A percentile compares a stretch with the other conserved stretches of the same genome.
Evolutionary conservation across 306 rosid species (phyloP).

Genomic region (Lablab purpureus): DNA sequence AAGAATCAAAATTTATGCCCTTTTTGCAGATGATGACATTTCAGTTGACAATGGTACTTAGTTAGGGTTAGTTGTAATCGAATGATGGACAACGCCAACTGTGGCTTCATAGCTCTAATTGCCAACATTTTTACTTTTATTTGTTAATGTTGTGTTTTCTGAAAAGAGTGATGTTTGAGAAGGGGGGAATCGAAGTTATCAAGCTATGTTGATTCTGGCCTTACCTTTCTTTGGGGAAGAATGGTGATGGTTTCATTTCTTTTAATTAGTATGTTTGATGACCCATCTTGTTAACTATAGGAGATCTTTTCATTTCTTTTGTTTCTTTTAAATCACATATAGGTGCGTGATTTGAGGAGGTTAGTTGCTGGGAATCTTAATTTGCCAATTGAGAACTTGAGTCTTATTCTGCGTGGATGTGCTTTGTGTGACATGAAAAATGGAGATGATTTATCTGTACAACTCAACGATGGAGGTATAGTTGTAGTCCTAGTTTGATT

Average conservation of each 20-base stretch:
- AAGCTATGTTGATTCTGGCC: conserved; percentile 1
- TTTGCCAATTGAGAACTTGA: conserved; percentile 69
- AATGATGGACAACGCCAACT: conserved; percentile 4
- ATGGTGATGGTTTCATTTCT: background rate
- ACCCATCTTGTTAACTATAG: background rate
- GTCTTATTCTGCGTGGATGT: conserved; percentile 79
- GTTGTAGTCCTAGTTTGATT: conserved; percentile 35
- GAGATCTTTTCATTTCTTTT: background rate
- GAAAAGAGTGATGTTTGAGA: background rate
- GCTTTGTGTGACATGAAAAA: conserved; percentile 70
- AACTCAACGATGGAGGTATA: conserved; percentile 81
- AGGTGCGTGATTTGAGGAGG: conserved; percentile 84
- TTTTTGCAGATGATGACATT: background rate
- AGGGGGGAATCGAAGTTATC: background rate
- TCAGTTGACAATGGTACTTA: conserved; percentile 1
- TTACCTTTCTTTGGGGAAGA: background rate
- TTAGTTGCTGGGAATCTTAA: conserved; percentile 64
- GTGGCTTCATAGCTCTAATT: background rate
- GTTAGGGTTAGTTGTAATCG: conserved; percentile 13
- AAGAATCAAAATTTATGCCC: background rate
- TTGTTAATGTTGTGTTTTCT: conserved; percentile 23
- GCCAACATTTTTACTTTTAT: background rate
- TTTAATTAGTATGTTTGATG: conserved; percentile 6
- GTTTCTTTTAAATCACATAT: conserved; percentile 38
- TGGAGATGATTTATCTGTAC: conserved; percentile 61